Conservation (phyloP, 1,284 basidiomycete genomes). For the Hemileia vastatrix region DNA sequence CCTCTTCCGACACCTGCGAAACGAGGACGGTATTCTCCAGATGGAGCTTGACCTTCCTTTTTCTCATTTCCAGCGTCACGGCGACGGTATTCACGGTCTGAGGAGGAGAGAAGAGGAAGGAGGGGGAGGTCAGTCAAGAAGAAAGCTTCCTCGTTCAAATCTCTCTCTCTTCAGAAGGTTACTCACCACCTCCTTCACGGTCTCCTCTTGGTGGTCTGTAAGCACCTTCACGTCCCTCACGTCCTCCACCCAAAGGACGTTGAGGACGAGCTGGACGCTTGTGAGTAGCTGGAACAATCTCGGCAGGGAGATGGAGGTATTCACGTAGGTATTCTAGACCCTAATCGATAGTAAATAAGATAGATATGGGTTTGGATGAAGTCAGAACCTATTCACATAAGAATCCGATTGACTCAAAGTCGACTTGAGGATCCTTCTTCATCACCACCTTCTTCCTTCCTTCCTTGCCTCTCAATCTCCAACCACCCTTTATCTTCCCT, state of each 20-base stretch:
- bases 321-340: conserved; percentile 91
- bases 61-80: conserved; percentile 49
- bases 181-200: conserved; percentile 52
- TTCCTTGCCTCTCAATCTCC: background rate
- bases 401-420: too few species aligned
- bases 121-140: too few species aligned
- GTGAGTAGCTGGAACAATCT: conserved; percentile 86
- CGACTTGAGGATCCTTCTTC: too few species aligned
- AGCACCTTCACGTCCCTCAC: too few species aligned
- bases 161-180: too few species aligned
- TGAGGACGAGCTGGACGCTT: conserved; percentile 76
- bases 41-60: too few species aligned
- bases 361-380: too few species aligned
- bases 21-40: conserved; percentile 17
- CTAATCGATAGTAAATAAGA: too few species aligned
- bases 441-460: background rate
- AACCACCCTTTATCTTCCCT: background rate
- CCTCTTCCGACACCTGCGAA: conserved; percentile 20
- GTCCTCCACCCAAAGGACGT: too few species aligned
- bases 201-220: conserved; percentile 70
- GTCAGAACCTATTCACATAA: too few species aligned
- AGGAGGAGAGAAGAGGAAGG: too few species aligned
- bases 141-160: too few species aligned
- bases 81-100: conserved; percentile 75
- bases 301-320: conserved; percentile 46